Percentiles rank a stretch among this genome's conserved stretches.
These are phyloP conservation scores for Cytidiella melzeri DNA, from an alignment of 768 basidiomycete genomes.

Conservation along the genomic window DNA sequence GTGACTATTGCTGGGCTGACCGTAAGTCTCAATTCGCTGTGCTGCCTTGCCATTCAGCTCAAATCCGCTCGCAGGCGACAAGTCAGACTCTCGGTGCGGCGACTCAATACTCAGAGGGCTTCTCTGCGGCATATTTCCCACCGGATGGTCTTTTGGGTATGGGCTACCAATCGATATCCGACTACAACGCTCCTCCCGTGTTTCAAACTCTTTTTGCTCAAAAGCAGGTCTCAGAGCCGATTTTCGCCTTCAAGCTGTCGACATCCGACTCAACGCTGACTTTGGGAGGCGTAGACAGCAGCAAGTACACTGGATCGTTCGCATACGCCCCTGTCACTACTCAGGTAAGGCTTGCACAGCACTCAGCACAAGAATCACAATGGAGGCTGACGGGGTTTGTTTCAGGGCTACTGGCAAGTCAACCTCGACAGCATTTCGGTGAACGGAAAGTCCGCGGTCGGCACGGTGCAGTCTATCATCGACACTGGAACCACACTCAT, in stretches of 20 bases:
- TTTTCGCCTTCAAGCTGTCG: slow-evolving; percentile 46
- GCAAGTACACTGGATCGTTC: slow-evolving; percentile 39
- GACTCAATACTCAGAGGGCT: slow-evolving; percentile 28
- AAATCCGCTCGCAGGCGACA: slow-evolving; percentile 22
- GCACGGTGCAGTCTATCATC: slow-evolving; percentile 20
- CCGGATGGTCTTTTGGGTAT: slow-evolving; percentile 41
- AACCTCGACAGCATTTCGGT: slow-evolving; percentile 20
- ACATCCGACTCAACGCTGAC: slow-evolving; percentile 42
- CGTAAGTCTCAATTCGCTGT: slow-evolving; percentile 6
- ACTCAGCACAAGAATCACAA: too few relatives aligned
- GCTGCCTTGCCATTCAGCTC: neutral
- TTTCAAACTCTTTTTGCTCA: slow-evolving; percentile 39
- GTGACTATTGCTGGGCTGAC: slow-evolving; percentile 33
- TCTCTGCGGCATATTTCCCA: slow-evolving; percentile 21
- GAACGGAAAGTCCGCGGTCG: slow-evolving; percentile 12
- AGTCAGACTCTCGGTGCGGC: slow-evolving; percentile 41
- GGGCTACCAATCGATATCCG: slow-evolving; percentile 23
- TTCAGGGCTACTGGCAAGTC: slow-evolving; percentile 24
- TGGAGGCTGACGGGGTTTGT: too few relatives aligned
- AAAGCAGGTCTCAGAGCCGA: slow-evolving; percentile 25
- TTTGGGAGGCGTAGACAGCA: slow-evolving; percentile 46
- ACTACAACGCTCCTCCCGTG: slow-evolving; percentile 17
- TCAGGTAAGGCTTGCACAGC: slow-evolving; percentile 6
- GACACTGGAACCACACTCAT: slow-evolving; percentile 28
- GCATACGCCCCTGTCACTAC: slow-evolving; percentile 31